Evolutionary conservation across 768 basidiomycete genomes (phyloP).

Genomic region (Podaxis rugospora): DNA sequence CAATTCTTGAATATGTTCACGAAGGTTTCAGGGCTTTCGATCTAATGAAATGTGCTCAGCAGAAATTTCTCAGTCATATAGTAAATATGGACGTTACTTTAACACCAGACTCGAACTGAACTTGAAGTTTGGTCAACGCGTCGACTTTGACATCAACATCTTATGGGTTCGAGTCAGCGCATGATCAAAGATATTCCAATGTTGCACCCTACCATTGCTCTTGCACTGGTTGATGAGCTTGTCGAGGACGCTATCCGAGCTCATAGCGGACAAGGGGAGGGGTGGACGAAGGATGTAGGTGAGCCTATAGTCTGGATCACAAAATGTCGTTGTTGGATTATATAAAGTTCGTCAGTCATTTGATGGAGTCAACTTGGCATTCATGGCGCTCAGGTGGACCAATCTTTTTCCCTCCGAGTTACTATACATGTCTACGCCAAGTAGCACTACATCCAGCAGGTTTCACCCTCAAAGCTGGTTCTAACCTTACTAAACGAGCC

Average conservation of each 20-base stretch:
- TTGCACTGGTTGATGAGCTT: slow-evolving; percentile 62
- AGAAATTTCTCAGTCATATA: neutral
- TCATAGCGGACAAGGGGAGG: slow-evolving; percentile 36
- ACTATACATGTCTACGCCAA: no score
- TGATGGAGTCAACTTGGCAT: neutral
- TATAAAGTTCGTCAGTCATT: slow-evolving; percentile 6
- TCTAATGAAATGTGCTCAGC: slow-evolving; percentile 33
- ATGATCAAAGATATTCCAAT: neutral
- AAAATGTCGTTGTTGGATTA: slow-evolving; percentile 10
- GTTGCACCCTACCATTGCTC: slow-evolving; percentile 46
- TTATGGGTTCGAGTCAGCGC: slow-evolving; percentile 22
- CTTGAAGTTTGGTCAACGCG: slow-evolving; percentile 73
- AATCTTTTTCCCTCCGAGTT: no score
- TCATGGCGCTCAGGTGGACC: neutral
- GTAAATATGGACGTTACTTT: slow-evolving; percentile 45
- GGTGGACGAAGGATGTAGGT: neutral
- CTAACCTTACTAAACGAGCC: neutral
- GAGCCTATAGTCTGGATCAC: slow-evolving; percentile 5
- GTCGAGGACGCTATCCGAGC: slow-evolving; percentile 45
- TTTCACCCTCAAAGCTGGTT: neutral
- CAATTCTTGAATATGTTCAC: slow-evolving; percentile 68
- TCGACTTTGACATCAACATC: slow-evolving; percentile 82
- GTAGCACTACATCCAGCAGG: no score
- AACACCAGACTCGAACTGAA: slow-evolving; percentile 63
- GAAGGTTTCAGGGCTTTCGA: slow-evolving; percentile 68